These are phyloP conservation scores for Trichoderma breve DNA, from an alignment of 2,329 filamentous ascomycete species.

Conservation along the genomic window DNA sequence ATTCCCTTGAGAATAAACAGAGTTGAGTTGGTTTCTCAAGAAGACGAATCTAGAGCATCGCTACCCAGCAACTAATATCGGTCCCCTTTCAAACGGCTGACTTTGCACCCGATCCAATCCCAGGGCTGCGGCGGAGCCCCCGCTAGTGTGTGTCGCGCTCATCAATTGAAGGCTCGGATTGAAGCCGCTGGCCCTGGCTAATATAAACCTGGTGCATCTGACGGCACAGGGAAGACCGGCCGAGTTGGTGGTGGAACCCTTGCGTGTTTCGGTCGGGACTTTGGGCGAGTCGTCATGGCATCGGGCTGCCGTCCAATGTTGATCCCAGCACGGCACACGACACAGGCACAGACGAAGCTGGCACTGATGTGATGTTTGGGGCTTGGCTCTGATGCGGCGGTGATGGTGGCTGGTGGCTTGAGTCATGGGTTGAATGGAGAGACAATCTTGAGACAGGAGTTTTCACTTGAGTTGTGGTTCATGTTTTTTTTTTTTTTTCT, in stretches of 20 bases:
- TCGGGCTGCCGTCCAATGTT: background rate
- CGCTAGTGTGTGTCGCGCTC: background rate
- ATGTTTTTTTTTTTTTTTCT: background rate
- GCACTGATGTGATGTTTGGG: background rate
- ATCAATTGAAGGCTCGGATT: conserved; percentile 1
- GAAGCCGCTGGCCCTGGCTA: conserved; percentile 10
- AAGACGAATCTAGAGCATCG: background rate
- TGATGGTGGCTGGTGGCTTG: background rate
- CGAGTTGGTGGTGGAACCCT: background rate
- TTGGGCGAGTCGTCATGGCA: background rate
- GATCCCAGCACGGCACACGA: background rate
- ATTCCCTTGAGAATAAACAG: background rate
- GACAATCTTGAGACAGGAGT: background rate
- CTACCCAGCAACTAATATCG: background rate
- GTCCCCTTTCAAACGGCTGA: conserved; percentile 12
- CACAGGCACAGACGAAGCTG: background rate
- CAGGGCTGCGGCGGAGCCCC: conserved; percentile 4
- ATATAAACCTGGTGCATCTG: conserved; percentile 14
- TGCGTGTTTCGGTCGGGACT: background rate
- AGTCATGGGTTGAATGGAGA: background rate
- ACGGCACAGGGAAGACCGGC: background rate
- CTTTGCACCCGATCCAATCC: conserved; percentile 12
- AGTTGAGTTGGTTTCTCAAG: background rate
- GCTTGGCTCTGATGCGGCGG: background rate
- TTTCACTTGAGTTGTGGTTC: background rate